These are phyloP conservation scores for Sclerotiophoma versabilis DNA, from an alignment of 2,329 filamentous ascomycete species.

Conservation along the genomic window DNA sequence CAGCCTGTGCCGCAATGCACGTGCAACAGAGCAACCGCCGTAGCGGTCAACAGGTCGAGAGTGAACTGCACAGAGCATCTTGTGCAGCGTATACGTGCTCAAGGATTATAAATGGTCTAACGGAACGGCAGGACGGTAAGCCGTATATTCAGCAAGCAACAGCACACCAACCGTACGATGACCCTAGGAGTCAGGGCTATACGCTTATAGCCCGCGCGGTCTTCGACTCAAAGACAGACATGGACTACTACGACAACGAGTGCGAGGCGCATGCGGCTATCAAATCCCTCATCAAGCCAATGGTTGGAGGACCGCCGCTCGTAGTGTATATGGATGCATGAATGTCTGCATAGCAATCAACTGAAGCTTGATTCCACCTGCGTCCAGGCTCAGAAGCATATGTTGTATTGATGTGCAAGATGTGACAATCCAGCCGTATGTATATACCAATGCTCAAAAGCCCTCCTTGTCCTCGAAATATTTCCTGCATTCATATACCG, in stretches of 20 bases:
- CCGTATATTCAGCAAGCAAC: slow-evolving; percentile 70
- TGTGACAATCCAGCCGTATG: background rate
- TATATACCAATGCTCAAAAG: slow-evolving; percentile 55
- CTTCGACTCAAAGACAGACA: slow-evolving; percentile 70
- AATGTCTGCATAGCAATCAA: background rate
- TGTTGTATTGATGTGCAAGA: background rate
- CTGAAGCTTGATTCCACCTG: no score
- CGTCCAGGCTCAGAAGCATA: background rate
- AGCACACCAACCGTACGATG: slow-evolving; percentile 63
- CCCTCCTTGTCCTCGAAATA: slow-evolving; percentile 69
- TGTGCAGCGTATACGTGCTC: background rate
- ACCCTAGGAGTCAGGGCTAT: slow-evolving; percentile 69
- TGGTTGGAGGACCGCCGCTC: slow-evolving; percentile 36
- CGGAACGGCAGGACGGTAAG: slow-evolving; percentile 66
- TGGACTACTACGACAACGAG: slow-evolving; percentile 72
- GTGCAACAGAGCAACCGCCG: background rate
- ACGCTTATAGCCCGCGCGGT: slow-evolving; percentile 69
- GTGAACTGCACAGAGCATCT: background rate
- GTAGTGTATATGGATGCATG: slow-evolving; percentile 40
- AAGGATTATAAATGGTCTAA: background rate
- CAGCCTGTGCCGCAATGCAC: slow-evolving; percentile 7
- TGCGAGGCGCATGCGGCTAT: slow-evolving; percentile 63
- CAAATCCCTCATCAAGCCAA: slow-evolving; percentile 47
- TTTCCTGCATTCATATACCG: slow-evolving; percentile 68
- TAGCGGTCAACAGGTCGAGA: background rate